These are phyloP conservation scores for Tolypocladium capitatum DNA, from an alignment of 2,329 filamentous ascomycete species.

Conservation along the genomic window DNA sequence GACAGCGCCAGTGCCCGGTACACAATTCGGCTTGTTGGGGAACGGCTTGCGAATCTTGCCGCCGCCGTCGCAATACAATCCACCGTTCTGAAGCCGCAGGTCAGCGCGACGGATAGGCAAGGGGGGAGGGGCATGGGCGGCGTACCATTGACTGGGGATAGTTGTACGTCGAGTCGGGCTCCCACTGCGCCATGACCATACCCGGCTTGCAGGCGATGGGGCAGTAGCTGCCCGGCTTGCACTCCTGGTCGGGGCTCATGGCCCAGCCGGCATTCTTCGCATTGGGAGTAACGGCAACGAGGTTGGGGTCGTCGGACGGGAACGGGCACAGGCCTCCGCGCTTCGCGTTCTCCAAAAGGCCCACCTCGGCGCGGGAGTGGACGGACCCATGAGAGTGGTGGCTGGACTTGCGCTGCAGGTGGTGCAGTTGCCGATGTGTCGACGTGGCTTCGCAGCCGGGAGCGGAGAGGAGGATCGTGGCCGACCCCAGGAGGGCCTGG, in stretches of 20 bases:
- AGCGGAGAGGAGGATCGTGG: slow-evolving; percentile 31
- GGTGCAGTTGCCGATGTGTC: slow-evolving; percentile 21
- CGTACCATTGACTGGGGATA: slow-evolving; percentile 62
- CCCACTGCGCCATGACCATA: slow-evolving; percentile 69
- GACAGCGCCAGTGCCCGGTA: slow-evolving; percentile 52
- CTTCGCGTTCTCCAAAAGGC: slow-evolving; percentile 38
- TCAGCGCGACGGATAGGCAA: neutral
- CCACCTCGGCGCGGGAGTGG: slow-evolving; percentile 7
- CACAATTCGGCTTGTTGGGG: slow-evolving; percentile 52
- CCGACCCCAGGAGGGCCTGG: slow-evolving; percentile 35
- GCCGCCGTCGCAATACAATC: slow-evolving; percentile 54
- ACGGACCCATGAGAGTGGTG: slow-evolving; percentile 14
- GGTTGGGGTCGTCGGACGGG: slow-evolving; percentile 45
- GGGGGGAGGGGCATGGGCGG: slow-evolving; percentile 3
- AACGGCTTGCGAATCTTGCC: slow-evolving; percentile 60
- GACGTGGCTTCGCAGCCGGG: slow-evolving; percentile 21
- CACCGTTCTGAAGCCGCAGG: slow-evolving; percentile 45
- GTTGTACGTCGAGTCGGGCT: slow-evolving; percentile 53
- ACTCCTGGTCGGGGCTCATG: slow-evolving; percentile 62
- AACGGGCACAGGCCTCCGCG: slow-evolving; percentile 48
- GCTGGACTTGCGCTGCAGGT: slow-evolving; percentile 25
- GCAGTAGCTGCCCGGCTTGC: slow-evolving; percentile 55
- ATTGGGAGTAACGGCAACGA: slow-evolving; percentile 54
- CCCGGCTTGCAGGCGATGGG: slow-evolving; percentile 66
- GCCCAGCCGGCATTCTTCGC: slow-evolving; percentile 62